phyloP scores from a whole-genome alignment of 2,329 filamentous ascomycete species.

The Aspergillus neoniger region DNA sequence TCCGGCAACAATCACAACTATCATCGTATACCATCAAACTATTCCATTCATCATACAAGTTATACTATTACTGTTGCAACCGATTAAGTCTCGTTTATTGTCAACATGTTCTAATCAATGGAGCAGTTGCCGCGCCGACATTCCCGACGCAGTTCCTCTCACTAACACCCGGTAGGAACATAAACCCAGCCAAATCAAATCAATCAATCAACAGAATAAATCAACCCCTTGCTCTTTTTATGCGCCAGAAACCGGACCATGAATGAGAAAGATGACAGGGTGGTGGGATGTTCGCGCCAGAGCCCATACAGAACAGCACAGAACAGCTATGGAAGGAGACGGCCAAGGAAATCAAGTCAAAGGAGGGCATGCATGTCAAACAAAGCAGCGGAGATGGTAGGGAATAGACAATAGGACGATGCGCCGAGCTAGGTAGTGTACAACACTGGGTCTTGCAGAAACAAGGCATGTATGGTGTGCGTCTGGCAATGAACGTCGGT shows the following conservation, averaged over 20 bases:
- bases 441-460: slow-evolving; percentile 38
- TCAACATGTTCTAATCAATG: slow-evolving; percentile 24
- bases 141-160: slow-evolving; percentile 21
- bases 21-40: too few relatives aligned
- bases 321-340: slow-evolving; percentile 20
- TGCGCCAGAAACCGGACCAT: slow-evolving; percentile 36
- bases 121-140: slow-evolving; percentile 15
- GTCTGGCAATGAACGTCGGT: slow-evolving; percentile 23
- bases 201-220: slow-evolving; percentile 34
- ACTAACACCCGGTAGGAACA: slow-evolving; percentile 33
- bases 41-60: not conserved
- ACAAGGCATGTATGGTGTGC: slow-evolving; percentile 24
- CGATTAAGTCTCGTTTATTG: slow-evolving; percentile 22
- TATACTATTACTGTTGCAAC: not conserved
- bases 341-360: slow-evolving; percentile 19
- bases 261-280: slow-evolving; percentile 19
- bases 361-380: slow-evolving; percentile 26
- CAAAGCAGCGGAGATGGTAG: slow-evolving; percentile 22
- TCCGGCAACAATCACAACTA: not conserved
- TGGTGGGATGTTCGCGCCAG: slow-evolving; percentile 16
- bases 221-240: slow-evolving; percentile 36
- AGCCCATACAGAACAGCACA: slow-evolving; percentile 16
- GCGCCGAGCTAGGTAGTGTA: slow-evolving; percentile 35
- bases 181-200: slow-evolving; percentile 34
- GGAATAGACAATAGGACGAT: slow-evolving; percentile 26